Percentiles rank a stretch among this genome's conserved stretches.
Evolutionary conservation across 1,284 basidiomycete genomes (phyloP).

Genomic region (Pseudomicrostroma phylloplanum): DNA sequence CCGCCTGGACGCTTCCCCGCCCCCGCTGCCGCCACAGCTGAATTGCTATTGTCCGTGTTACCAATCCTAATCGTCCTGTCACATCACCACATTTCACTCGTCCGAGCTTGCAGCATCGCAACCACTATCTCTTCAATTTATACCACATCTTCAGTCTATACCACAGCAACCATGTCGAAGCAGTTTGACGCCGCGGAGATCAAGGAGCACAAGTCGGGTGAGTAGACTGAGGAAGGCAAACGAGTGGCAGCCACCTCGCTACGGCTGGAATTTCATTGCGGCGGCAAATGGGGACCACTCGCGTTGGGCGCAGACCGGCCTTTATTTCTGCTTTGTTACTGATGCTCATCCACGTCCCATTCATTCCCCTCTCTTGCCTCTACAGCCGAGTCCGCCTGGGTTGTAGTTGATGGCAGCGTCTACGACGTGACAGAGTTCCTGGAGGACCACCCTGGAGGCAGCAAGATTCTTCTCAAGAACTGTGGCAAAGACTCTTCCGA

Average conservation of each 20-base stretch:
- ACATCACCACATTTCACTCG: too few species aligned
- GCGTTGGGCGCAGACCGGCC: too few species aligned
- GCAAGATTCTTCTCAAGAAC: constrained; percentile 49
- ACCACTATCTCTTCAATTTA: too few species aligned
- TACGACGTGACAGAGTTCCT: constrained; percentile 50
- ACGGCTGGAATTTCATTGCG: not conserved
- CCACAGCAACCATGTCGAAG: constrained; percentile 25
- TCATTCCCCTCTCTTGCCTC: not conserved
- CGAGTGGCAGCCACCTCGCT: not conserved
- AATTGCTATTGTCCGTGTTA: too few species aligned
- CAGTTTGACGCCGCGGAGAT: constrained; percentile 31
- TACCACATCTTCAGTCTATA: not conserved
- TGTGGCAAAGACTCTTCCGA: constrained; percentile 47
- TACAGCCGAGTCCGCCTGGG: constrained; percentile 47
- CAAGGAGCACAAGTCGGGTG: constrained; percentile 42
- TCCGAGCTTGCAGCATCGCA: too few species aligned
- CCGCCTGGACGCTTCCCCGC: too few species aligned
- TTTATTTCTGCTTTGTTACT: not conserved
- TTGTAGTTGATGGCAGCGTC: constrained; percentile 44
- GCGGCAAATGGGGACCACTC: not conserved
- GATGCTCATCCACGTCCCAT: not conserved
- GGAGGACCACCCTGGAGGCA: constrained; percentile 50
- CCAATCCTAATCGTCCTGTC: too few species aligned
- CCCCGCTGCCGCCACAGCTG: too few species aligned
- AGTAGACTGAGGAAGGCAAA: constrained; percentile 9